A percentile compares a stretch with the other conserved stretches of the same genome.
Evolutionary conservation across 306 rosid species (phyloP).

Genomic region (Canavalia gladiata): DNA sequence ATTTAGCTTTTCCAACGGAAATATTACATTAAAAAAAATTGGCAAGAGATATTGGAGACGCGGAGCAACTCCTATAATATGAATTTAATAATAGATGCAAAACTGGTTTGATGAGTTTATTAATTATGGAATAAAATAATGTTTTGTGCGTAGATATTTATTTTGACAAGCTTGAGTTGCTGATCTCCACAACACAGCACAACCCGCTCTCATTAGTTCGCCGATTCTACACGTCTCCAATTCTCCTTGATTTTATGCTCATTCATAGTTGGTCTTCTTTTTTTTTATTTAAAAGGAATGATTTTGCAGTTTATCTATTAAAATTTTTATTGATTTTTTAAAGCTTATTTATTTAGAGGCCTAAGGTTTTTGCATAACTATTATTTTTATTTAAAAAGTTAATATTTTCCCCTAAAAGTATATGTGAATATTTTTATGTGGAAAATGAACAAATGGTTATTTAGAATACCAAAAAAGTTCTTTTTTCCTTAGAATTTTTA

Average conservation of each 20-base stretch:
- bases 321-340: no score
- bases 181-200: neutral
- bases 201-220: neutral
- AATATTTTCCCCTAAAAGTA: neutral
- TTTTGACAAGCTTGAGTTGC: conserved; percentile 19
- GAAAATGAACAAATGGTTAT: no score
- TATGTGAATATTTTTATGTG: neutral
- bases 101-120: no score
- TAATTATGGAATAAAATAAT: conserved; percentile 16
- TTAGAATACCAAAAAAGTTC: no score
- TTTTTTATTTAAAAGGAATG: no score
- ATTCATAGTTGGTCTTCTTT: neutral
- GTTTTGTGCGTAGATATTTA: conserved; percentile 15
- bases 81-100: neutral
- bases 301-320: no score
- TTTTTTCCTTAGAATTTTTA: no score
- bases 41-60: neutral
- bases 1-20: no score
- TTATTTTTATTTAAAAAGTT: neutral
- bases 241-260: neutral
- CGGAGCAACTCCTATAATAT: neutral
- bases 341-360: neutral
- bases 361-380: neutral
- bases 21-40: no score
- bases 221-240: neutral